A percentile compares a stretch with the other conserved stretches of the same genome.
These are phyloP conservation scores for Dipodascopsis uninucleata DNA, from an alignment of 805 yeast genomes.

Conservation along the genomic window DNA sequence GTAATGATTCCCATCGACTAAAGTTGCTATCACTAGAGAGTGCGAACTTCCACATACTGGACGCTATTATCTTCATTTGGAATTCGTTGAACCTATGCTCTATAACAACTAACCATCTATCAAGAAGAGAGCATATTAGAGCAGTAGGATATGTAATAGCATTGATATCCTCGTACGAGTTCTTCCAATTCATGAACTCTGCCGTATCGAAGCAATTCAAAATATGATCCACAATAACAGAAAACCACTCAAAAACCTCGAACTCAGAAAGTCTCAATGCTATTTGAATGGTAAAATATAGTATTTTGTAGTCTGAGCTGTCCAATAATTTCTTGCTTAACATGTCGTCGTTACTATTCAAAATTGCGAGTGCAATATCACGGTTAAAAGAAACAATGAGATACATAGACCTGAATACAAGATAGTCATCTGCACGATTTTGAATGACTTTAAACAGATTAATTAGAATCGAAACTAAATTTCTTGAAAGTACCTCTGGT, in stretches of 20 bases:
- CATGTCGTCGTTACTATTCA: background rate
- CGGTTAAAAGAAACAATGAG: conserved; percentile 10
- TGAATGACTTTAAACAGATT: too few relatives aligned
- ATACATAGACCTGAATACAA: conserved; percentile 17
- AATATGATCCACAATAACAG: conserved; percentile 1
- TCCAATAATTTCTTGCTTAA: background rate
- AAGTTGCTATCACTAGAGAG: background rate
- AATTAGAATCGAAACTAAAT: too few relatives aligned
- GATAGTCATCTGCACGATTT: background rate
- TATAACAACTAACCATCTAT: conserved; percentile 18
- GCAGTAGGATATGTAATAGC: conserved; percentile 10
- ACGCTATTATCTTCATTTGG: conserved; percentile 3
- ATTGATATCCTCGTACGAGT: background rate
- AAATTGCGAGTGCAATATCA: background rate
- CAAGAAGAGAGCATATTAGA: background rate
- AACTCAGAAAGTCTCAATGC: conserved; percentile 14
- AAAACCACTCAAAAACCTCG: background rate
- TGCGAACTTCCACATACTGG: conserved; percentile 3
- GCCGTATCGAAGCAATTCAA: background rate
- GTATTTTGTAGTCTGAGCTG: conserved; percentile 2
- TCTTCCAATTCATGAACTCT: conserved; percentile 4
- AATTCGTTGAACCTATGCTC: conserved; percentile 10
- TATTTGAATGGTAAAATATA: conserved; percentile 7
- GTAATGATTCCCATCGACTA: conserved; percentile 1
- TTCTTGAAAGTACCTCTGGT: too few relatives aligned